Evolutionary conservation across 129 eudicot genomes (phyloP).

Genomic region (Flaveria sonorensis): DNA sequence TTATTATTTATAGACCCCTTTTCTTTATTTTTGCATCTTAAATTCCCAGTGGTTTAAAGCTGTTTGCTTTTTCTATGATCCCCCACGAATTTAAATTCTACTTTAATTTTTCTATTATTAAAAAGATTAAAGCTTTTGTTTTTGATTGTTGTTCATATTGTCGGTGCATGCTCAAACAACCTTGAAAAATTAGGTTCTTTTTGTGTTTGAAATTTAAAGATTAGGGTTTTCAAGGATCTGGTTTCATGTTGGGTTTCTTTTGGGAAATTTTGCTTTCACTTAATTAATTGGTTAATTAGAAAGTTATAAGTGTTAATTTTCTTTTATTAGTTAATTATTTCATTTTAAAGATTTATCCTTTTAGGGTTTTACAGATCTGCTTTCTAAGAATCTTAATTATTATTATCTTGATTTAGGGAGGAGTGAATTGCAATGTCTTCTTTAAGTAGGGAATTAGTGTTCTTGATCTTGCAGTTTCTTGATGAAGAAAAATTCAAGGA

Average conservation of each 20-base stretch:
- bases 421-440: slow-evolving; percentile 62
- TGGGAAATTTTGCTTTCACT: slow-evolving; percentile 12
- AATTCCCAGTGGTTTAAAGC: slow-evolving; percentile 59
- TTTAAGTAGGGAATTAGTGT: slow-evolving; percentile 82
- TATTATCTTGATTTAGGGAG: slow-evolving; percentile 33
- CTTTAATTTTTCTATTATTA: not conserved
- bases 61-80: slow-evolving; percentile 60
- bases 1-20: slow-evolving; percentile 8
- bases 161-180: slow-evolving; percentile 53
- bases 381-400: slow-evolving; percentile 33
- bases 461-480: slow-evolving; percentile 79
- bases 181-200: not conserved
- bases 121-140: slow-evolving; percentile 7
- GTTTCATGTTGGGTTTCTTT: slow-evolving; percentile 27
- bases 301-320: not conserved
- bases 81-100: slow-evolving; percentile 34
- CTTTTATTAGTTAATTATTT: not conserved
- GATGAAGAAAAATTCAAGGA: slow-evolving; percentile 90
- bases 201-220: slow-evolving; percentile 38
- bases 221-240: slow-evolving; percentile 42
- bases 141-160: slow-evolving; percentile 32
- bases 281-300: slow-evolving; percentile 14
- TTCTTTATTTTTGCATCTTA: slow-evolving; percentile 46
- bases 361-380: slow-evolving; percentile 68
- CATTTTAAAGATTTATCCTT: not conserved